Conservation (phyloP, 495 filamentous ascomycete species). For the Podospora conica region DNA sequence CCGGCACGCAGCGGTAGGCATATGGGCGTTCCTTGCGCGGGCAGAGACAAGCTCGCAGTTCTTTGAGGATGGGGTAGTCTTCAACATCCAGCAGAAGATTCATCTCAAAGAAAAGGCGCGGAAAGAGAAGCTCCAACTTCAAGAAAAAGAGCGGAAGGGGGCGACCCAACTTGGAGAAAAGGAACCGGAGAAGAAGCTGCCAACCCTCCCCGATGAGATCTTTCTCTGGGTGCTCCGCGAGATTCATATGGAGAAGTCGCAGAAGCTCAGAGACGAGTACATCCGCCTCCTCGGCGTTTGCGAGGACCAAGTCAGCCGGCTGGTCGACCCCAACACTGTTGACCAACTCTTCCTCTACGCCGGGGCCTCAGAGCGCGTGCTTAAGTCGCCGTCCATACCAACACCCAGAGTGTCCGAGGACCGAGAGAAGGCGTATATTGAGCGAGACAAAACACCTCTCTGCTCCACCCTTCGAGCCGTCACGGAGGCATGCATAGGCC, state of each 20-base stretch:
- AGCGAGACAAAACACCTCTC: conserved; percentile 32
- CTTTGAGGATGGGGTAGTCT: conserved; percentile 63
- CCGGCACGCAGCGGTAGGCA: conserved; percentile 22
- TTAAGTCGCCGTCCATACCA: background rate
- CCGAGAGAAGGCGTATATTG: conserved; percentile 22
- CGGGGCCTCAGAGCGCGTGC: conserved; percentile 34
- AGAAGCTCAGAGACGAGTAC: conserved; percentile 61
- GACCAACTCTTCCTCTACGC: conserved; percentile 35
- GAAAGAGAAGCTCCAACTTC: background rate
- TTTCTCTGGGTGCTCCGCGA: conserved; percentile 69
- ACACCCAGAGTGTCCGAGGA: background rate
- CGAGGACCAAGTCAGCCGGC: conserved; percentile 31
- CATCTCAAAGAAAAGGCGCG: conserved; percentile 6
- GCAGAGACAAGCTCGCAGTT: conserved; percentile 51
- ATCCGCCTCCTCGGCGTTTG: conserved; percentile 38
- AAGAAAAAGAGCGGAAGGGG: background rate
- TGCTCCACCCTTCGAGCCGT: conserved; percentile 31
- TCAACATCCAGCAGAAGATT: conserved; percentile 49
- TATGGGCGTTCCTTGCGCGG: conserved; percentile 40
- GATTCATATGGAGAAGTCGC: conserved; percentile 53
- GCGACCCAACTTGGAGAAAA: background rate
- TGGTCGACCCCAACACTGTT: conserved; percentile 33
- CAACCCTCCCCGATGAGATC: conserved; percentile 59
- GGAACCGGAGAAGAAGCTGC: background rate
- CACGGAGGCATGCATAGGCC: conserved; percentile 20